Evolutionary conservation across 805 yeast species (phyloP), one percentile per base, ranked within the genome.

Genomic region (Cyberlindnera subsufficiens): DNA sequence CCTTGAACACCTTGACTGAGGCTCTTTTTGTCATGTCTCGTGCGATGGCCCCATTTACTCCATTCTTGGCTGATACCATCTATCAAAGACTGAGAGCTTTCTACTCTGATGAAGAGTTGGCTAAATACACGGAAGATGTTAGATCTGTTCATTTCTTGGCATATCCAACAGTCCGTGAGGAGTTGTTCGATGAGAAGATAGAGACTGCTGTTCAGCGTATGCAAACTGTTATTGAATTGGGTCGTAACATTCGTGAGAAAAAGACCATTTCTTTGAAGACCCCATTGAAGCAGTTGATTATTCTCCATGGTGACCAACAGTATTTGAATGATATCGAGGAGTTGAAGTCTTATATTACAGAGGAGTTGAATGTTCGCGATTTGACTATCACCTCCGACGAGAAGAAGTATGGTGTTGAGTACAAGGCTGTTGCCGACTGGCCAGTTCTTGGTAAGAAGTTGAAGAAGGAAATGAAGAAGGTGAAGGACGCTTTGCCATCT

Each of bases 41-140:
- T 63, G 95, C 96, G 38, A 91, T 93, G 97, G 98, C 98, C 45
- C 99, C 99, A 52, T 93, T 93, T 71, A 90, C 98, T 41, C 99
- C 99, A 52, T 95, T 83, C 75, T 74, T 95, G 65, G 74, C 98
- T 39, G 99, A 93, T 60, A 79, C 78, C 58, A 86, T 93, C 55
- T 93, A 90, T 69, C 83, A 78, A 61, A 80, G 78, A 65, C 69
- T 93, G 68, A 77, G 72, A 59, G 70, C 68, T 37, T 78, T 68
- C 54, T 83, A 82, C 66, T 65, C 75, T n/a, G 75, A 72, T 15
- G 81, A 75, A 33, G 76, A 76, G 20, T 71, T 86, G 65, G 63
- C 67, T 44, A 52, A 63, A 35, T 77, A 63, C 49, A 64, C 73
- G 48, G 65, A 69, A 50, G 95, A 89, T 59, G 63, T 65, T 39